Percentiles rank a stretch among this genome's conserved stretches.
phyloP scores from a whole-genome alignment of 345 rosid genomes.

The Leavenworthia alabamica region DNA sequence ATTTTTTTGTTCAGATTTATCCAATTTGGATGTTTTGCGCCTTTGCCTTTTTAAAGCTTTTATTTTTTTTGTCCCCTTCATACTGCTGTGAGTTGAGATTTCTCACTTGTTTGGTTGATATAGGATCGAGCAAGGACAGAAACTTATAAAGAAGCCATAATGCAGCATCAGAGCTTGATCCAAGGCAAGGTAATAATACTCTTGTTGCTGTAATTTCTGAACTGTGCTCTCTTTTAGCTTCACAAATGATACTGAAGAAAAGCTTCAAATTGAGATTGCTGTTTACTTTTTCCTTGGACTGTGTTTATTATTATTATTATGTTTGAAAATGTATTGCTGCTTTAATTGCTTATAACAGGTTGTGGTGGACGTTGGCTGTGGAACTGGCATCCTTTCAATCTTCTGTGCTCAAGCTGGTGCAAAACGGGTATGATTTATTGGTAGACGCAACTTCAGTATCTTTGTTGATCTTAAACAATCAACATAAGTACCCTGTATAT shows the following conservation, averaged over 20 bases:
- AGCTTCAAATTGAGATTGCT: background rate
- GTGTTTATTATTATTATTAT: background rate
- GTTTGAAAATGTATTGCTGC: conserved; percentile 11
- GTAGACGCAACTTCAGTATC: background rate
- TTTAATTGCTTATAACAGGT: conserved; percentile 46
- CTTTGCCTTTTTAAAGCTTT: background rate
- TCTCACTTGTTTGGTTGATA: conserved; percentile 19
- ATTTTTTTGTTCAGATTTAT: background rate
- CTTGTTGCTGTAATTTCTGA: conserved; percentile 12
- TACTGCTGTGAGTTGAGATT: background rate
- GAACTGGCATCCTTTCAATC: conserved; percentile 94
- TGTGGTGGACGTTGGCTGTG: conserved; percentile 98
- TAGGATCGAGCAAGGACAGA: conserved; percentile 84
- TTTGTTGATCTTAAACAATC: background rate
- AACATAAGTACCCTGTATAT: background rate
- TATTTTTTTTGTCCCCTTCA: background rate
- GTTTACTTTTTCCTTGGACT: background rate
- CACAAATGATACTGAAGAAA: background rate
- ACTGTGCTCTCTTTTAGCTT: background rate
- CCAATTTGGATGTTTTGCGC: conserved; percentile 6
- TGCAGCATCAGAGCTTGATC: conserved; percentile 72
- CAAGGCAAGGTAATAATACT: conserved; percentile 76
- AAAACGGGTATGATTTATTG: conserved; percentile 52
- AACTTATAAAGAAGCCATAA: conserved; percentile 75
- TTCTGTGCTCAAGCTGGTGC: conserved; percentile 99